A percentile compares a stretch with the other conserved stretches of the same genome.
phyloP scores from a whole-genome alignment of 257 asterid species.

The Gentiana straminea region DNA sequence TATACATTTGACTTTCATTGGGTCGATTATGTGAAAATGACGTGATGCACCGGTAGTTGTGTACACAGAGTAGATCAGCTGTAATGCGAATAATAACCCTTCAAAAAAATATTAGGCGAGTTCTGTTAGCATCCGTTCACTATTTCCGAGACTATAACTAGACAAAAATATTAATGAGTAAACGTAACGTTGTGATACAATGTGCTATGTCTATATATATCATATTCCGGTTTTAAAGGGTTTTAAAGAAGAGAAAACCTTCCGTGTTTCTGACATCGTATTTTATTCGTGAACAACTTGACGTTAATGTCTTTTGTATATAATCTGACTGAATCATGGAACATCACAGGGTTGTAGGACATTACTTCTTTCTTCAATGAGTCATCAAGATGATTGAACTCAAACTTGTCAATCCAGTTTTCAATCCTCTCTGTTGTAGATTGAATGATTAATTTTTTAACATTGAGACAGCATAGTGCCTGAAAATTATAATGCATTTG shows the following conservation, averaged over 20 bases:
- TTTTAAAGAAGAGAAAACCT: conserved; percentile 1
- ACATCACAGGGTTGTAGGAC: conserved; percentile 33
- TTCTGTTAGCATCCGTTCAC: too few relatives aligned
- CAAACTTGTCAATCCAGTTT: conserved; percentile 27
- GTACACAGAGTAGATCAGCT: too few relatives aligned
- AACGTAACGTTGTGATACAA: too few relatives aligned
- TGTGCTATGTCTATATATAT: too few relatives aligned
- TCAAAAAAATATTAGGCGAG: too few relatives aligned
- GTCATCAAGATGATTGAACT: conserved; percentile 14
- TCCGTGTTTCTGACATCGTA: neutral
- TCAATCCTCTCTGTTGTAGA: conserved; percentile 21
- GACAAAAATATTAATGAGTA: too few relatives aligned
- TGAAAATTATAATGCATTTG: conserved; percentile 2
- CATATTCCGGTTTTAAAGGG: too few relatives aligned
- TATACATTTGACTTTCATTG: too few relatives aligned
- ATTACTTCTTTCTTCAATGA: conserved; percentile 25
- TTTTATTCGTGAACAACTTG: conserved; percentile 13
- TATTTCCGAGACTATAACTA: too few relatives aligned
- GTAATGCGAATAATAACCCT: too few relatives aligned
- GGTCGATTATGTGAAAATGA: too few relatives aligned
- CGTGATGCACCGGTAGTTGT: too few relatives aligned
- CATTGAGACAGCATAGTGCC: conserved; percentile 36
- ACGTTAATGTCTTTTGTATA: conserved; percentile 21
- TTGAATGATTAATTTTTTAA: conserved; percentile 42
- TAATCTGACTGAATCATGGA: conserved; percentile 33